Percentiles rank a stretch among this genome's conserved stretches.
Evolutionary conservation across 2,329 filamentous ascomycete genomes (phyloP).

Genomic region (Verticillium dahliae): DNA sequence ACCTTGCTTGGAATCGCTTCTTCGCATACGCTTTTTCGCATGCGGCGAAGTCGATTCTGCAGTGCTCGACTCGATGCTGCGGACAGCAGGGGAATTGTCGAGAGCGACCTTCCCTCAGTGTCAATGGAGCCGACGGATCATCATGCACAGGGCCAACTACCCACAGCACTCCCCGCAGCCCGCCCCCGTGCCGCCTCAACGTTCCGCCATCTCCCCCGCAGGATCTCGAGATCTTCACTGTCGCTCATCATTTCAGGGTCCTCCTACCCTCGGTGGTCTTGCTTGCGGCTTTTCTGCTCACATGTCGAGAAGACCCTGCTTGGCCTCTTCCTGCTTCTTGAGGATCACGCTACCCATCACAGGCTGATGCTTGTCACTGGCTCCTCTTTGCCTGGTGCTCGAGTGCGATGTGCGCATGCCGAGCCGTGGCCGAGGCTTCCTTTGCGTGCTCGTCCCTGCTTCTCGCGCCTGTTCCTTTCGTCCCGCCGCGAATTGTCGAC

Average conservation of each 20-base stretch:
- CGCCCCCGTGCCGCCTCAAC: background rate
- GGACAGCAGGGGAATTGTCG: background rate
- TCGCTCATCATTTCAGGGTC: background rate
- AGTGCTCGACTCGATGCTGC: background rate
- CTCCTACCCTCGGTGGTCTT: background rate
- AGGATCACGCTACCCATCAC: background rate
- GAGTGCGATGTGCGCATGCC: background rate
- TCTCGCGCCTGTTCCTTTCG: background rate
- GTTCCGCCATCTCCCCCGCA: background rate
- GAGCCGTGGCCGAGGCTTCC: background rate
- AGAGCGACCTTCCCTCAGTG: background rate
- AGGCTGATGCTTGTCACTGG: background rate
- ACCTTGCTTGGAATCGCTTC: background rate
- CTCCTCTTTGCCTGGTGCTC: background rate
- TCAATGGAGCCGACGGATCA: background rate
- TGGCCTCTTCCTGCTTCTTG: background rate
- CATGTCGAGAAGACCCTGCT: background rate
- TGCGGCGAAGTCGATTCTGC: background rate
- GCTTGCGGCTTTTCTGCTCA: background rate
- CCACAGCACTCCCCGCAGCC: background rate
- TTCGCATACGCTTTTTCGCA: background rate
- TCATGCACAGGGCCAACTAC: background rate
- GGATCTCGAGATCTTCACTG: background rate
- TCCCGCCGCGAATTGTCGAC: background rate
- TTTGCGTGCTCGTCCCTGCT: background rate